Evolutionary conservation across 140 eudicot species (phyloP).

Genomic region (Anethum foeniculum): DNA sequence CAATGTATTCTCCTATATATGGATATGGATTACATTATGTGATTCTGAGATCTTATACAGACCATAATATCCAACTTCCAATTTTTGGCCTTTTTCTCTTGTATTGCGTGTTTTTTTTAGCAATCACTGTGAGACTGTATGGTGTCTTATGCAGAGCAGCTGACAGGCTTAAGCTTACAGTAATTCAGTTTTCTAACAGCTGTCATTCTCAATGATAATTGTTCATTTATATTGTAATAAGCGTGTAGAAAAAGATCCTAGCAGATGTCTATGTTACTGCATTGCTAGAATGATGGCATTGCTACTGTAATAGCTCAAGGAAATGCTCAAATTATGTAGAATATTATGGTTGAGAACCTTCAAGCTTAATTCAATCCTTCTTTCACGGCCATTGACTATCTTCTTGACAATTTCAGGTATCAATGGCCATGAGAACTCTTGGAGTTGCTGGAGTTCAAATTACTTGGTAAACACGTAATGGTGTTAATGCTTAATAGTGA

Average conservation of each 20-base stretch:
- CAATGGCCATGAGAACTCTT: constrained; percentile 97
- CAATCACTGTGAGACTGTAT: neutral
- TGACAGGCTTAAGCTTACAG: neutral
- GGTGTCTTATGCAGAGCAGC: neutral
- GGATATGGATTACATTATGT: neutral
- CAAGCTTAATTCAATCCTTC: no score
- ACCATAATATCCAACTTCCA: neutral
- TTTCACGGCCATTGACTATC: neutral
- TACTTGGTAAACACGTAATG: constrained; percentile 56
- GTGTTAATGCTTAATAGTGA: constrained; percentile 2
- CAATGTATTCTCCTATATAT: neutral
- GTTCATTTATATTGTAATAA: neutral
- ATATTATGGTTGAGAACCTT: neutral
- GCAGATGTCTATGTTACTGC: neutral
- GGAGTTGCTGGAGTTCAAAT: constrained; percentile 85
- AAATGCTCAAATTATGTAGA: neutral
- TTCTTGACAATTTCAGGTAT: constrained; percentile 48
- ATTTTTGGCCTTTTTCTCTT: neutral
- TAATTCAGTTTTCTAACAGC: neutral
- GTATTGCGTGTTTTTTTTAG: neutral
- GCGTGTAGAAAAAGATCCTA: neutral
- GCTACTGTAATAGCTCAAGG: neutral
- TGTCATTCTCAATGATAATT: neutral
- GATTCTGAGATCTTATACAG: neutral
- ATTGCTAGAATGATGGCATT: neutral